Evolutionary conservation across 352 stramenopile species (phyloP).

Genomic region (Plasmopara muralis): DNA sequence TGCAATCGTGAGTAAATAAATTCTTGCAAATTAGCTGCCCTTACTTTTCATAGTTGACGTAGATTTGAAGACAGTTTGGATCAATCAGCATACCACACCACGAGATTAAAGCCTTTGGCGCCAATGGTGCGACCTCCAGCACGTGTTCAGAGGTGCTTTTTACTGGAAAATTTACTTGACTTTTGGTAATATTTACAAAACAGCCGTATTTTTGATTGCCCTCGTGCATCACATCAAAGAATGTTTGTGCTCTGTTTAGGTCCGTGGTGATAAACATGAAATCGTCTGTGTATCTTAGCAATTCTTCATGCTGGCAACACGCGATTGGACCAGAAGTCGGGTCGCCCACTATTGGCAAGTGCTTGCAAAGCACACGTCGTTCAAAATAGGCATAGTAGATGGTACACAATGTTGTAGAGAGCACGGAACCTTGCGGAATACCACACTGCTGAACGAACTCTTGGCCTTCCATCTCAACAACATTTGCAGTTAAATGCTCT

Average conservation of each 20-base stretch:
- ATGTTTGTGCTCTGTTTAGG: constrained; percentile 36
- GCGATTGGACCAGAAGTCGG: constrained; percentile 7
- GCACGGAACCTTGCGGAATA: constrained; percentile 76
- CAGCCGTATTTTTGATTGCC: constrained; percentile 60
- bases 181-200: constrained; percentile 57
- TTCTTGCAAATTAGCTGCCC: not conserved
- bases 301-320: constrained; percentile 44
- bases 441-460: constrained; percentile 54
- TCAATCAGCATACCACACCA: constrained; percentile 76
- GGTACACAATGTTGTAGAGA: constrained; percentile 77
- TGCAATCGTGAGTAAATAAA: constrained; percentile 8
- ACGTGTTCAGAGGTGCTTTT: constrained; percentile 2
- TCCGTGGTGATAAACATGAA: constrained; percentile 67
- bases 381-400: constrained; percentile 80
- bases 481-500: constrained; percentile 56
- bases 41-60: constrained; percentile 76
- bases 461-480: constrained; percentile 42
- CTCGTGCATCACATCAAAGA: constrained; percentile 54
- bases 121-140: constrained; percentile 9
- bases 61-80: constrained; percentile 41
- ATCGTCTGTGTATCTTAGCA: constrained; percentile 76
- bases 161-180: constrained; percentile 51
- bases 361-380: constrained; percentile 42
- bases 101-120: constrained; percentile 21
- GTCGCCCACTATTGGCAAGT: constrained; percentile 22